A percentile compares a stretch with the other conserved stretches of the same genome.
Evolutionary conservation across 108 stramenopile genomes (phyloP).

Genomic region (Skeletonema tropicum): DNA sequence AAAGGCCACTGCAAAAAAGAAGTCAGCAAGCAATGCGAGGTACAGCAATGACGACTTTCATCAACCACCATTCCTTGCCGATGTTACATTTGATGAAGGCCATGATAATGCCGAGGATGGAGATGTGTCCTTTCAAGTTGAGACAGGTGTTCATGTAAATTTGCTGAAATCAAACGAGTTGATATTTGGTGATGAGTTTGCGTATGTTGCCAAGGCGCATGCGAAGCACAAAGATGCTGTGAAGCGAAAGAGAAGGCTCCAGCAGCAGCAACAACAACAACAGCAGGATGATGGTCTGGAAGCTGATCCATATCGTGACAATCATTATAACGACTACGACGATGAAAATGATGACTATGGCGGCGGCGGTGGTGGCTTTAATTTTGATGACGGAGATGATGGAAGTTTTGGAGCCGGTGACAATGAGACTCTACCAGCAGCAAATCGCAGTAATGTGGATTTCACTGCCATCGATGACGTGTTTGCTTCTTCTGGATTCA

Average conservation of each 20-base stretch:
- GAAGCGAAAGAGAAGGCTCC: constrained; percentile 43
- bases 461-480: constrained; percentile 47
- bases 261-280: constrained; percentile 24
- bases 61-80: constrained; percentile 23
- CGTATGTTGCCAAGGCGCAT: constrained; percentile 75
- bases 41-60: neutral
- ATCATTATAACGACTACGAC: constrained; percentile 38
- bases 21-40: neutral
- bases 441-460: constrained; percentile 53
- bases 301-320: constrained; percentile 21
- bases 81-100: constrained; percentile 21
- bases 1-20: constrained; percentile 6
- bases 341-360: constrained; percentile 59
- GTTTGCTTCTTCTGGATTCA: constrained; percentile 37
- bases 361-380: constrained; percentile 53
- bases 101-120: constrained; percentile 24
- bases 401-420: constrained; percentile 24
- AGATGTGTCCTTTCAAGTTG: constrained; percentile 22
- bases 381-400: constrained; percentile 48
- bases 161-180: constrained; percentile 52
- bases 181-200: constrained; percentile 84
- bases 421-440: neutral
- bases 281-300: constrained; percentile 15
- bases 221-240: constrained; percentile 64
- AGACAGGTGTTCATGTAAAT: constrained; percentile 23